Conservation (phyloP, 2,329 filamentous ascomycete species). For the Drechslerella coelobrocha region DNA sequence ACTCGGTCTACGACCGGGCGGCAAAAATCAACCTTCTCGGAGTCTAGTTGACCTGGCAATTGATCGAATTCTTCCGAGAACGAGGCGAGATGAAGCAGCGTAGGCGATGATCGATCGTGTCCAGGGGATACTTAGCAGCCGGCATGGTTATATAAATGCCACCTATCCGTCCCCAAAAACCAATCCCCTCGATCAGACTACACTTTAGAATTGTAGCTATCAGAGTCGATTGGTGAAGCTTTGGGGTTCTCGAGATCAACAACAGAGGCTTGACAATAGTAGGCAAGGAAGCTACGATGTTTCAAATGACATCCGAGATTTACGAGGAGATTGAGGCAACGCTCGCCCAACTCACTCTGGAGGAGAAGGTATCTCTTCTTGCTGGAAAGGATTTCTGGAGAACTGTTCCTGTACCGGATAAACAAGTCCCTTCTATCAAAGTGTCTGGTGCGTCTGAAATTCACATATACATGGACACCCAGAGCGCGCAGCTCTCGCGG, state of each 20-base stretch:
- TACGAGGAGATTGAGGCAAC: slow-evolving; percentile 41
- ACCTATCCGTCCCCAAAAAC: neutral
- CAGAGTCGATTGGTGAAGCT: neutral
- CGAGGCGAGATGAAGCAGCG: slow-evolving; percentile 19
- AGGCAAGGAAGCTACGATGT: no score
- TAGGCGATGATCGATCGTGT: neutral
- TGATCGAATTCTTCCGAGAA: slow-evolving; percentile 49
- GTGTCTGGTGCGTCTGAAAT: slow-evolving; percentile 22
- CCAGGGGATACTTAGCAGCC: neutral
- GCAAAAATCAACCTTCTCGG: slow-evolving; percentile 23
- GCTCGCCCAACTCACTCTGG: slow-evolving; percentile 37
- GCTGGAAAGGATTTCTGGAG: slow-evolving; percentile 68
- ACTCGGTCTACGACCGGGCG: slow-evolving; percentile 9
- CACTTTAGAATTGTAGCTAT: neutral
- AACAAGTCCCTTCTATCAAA: slow-evolving; percentile 50
- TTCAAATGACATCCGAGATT: no score
- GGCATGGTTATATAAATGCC: slow-evolving; percentile 34
- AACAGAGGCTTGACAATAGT: no score
- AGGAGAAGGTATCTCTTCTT: slow-evolving; percentile 52
- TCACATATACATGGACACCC: neutral
- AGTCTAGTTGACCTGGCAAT: slow-evolving; percentile 1
- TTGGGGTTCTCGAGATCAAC: no score
- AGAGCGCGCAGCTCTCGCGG: neutral
- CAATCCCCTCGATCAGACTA: neutral
- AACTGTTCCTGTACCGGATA: slow-evolving; percentile 67